These are phyloP conservation scores for Erythrobasidium yunnanense DNA, from an alignment of 768 basidiomycete genomes.

Conservation along the genomic window DNA sequence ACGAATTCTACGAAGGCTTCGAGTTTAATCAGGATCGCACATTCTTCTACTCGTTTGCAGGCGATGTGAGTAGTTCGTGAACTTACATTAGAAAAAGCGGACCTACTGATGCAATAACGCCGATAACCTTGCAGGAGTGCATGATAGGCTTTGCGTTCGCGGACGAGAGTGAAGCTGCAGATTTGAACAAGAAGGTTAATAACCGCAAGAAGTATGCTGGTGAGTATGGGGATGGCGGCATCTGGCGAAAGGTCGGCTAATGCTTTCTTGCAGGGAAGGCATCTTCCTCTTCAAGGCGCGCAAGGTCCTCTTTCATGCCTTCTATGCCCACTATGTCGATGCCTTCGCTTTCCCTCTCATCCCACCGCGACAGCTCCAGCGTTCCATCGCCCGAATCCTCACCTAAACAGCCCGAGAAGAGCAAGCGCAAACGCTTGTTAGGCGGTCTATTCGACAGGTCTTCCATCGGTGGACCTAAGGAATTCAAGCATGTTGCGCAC, in stretches of 20 bases:
- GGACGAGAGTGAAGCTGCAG: conserved; percentile 70
- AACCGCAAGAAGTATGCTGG: conserved; percentile 54
- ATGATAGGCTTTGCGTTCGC: conserved; percentile 86
- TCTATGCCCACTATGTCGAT: conserved; percentile 9
- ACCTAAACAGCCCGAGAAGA: conserved; percentile 22
- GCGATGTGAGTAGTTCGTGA: conserved; percentile 69
- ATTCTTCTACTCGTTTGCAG: conserved; percentile 83
- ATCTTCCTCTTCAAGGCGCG: too few relatives aligned
- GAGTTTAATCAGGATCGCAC: conserved; percentile 71
- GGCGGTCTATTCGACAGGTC: conserved; percentile 78
- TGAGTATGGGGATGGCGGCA: conserved; percentile 39
- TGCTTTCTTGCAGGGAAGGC: too few relatives aligned
- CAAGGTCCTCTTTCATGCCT: too few relatives aligned
- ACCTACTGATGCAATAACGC: too few relatives aligned
- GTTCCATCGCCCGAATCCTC: neutral
- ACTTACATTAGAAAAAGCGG: too few relatives aligned
- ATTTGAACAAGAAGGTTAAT: conserved; percentile 73
- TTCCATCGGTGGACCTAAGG: conserved; percentile 71
- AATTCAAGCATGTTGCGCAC: conserved; percentile 79
- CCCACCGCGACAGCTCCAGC: neutral
- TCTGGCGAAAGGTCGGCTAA: too few relatives aligned
- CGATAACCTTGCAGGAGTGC: conserved; percentile 52
- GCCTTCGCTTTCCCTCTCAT: too few relatives aligned
- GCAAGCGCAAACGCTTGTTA: too few relatives aligned
- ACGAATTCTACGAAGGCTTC: conserved; percentile 73